phyloP scores from a whole-genome alignment of 768 basidiomycete species.

The Albatrellus ellisii region DNA sequence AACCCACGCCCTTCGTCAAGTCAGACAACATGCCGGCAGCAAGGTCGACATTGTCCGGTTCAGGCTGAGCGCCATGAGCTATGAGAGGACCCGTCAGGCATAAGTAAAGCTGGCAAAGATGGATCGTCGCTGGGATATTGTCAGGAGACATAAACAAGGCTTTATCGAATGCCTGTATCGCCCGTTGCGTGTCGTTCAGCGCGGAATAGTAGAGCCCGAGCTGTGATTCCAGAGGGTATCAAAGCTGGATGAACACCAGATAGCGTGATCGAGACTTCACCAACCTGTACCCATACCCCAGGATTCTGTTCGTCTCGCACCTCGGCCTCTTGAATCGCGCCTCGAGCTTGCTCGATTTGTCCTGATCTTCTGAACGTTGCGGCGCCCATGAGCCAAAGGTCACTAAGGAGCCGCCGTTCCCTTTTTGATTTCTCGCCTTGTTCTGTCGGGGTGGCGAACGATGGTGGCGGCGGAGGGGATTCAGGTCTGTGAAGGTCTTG shows the following conservation, averaged over 20 bases:
- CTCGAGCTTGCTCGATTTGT: slow-evolving; percentile 82
- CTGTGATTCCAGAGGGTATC: slow-evolving; percentile 22
- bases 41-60: slow-evolving; percentile 50
- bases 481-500: slow-evolving; percentile 20
- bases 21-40: slow-evolving; percentile 72
- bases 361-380: slow-evolving; percentile 86
- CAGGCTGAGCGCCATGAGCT: slow-evolving; percentile 5
- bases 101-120: slow-evolving; percentile 69
- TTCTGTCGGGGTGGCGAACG: slow-evolving; percentile 13
- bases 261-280: slow-evolving; percentile 13
- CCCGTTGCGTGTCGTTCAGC: slow-evolving; percentile 40
- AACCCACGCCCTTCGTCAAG: slow-evolving; percentile 66
- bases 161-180: slow-evolving; percentile 71
- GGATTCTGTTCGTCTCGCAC: slow-evolving; percentile 76
- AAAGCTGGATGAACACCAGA: neutral
- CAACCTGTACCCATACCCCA: slow-evolving; percentile 89
- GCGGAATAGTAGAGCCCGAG: slow-evolving; percentile 64
- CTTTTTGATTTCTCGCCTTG: slow-evolving; percentile 28
- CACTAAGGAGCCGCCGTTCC: slow-evolving; percentile 59
- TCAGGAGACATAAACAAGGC: slow-evolving; percentile 80
- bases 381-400: slow-evolving; percentile 89
- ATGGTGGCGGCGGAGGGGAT: slow-evolving; percentile 26
- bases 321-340: slow-evolving; percentile 92
- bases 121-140: slow-evolving; percentile 64
- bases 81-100: slow-evolving; percentile 7